Evolutionary conservation across 2,329 filamentous ascomycete species (phyloP), one percentile per base, ranked within the genome.

Genomic region (Arthrobotrys sphaeroides): DNA sequence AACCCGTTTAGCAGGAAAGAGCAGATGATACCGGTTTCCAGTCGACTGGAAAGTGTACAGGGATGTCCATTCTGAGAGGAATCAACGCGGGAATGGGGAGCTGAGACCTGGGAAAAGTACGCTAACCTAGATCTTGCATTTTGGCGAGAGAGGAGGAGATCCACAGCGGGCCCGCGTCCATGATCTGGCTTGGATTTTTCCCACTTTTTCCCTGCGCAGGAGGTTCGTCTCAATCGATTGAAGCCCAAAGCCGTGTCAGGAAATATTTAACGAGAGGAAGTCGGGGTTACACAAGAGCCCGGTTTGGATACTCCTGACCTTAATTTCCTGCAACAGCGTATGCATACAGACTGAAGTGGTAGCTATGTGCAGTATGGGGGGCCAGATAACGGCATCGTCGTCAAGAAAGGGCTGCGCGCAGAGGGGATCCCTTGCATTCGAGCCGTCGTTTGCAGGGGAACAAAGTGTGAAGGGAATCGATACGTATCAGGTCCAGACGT

Each of bases 221-320:
- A 55, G 45, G 22, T 13, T 55, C 51, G 38, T 36, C 13, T 55
- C 10, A 22, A n/a, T 33, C 5, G 31, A 55, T 24, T 55, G 16
- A n/a, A 47, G 16, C 10, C 51, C 51, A 9, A 38, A 24, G 24
- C 43, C 42, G 13, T 43, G 43, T 36, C 22, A 62, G 66, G 66
- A 61, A 69, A 70, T 70, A 55, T 53, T 62, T 62, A 28, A 62
- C 66, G 66, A 70, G 45, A 62, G 28, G 42, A 33, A 22, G 9
- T 49, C 40, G 24, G 33, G n/a, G 66, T 70, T 70, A 70, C 66
- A 70, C 66, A 62, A 55, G 55, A 60, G 5, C 28, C 31, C 31
- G 16, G 28, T 26, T n/a, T 20, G 18, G 12, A 22, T 43, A 43
- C 24, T 70, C 18, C 57, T 62, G 36, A 24, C 31, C 13, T 59